Evolutionary conservation across 352 stramenopile species (phyloP).

Genomic region (Nothophytophthora sp.): DNA sequence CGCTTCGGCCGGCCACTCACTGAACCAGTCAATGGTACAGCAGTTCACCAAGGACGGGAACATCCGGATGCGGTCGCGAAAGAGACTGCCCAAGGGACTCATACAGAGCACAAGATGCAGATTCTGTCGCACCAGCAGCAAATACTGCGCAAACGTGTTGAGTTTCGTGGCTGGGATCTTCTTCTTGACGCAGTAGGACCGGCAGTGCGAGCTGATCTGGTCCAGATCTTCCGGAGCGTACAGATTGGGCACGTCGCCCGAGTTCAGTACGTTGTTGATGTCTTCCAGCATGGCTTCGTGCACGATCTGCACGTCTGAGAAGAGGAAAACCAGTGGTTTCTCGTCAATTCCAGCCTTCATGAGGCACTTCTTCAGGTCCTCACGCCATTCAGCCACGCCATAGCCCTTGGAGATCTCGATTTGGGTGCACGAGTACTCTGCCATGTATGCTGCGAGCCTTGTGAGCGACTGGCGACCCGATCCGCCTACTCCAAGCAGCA

Average conservation of each 20-base stretch:
- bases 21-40: constrained; percentile 91
- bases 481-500: constrained; percentile 93
- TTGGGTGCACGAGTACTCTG: constrained; percentile 91
- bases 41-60: constrained; percentile 90
- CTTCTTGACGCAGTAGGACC: constrained; percentile 92
- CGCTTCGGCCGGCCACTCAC: constrained; percentile 83
- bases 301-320: constrained; percentile 95
- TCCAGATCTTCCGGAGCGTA: constrained; percentile 94
- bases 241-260: constrained; percentile 94
- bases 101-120: constrained; percentile 93
- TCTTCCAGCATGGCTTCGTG: constrained; percentile 96
- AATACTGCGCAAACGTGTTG: constrained; percentile 95
- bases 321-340: constrained; percentile 93
- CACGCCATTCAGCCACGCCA: constrained; percentile 91
- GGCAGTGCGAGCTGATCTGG: constrained; percentile 89
- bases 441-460: constrained; percentile 92
- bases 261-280: constrained; percentile 96
- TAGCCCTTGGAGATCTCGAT: constrained; percentile 97
- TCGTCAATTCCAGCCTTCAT: constrained; percentile 94
- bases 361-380: constrained; percentile 93
- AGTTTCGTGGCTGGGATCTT: constrained; percentile 91
- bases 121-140: constrained; percentile 93
- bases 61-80: constrained; percentile 92
- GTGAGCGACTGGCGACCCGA: constrained; percentile 92
- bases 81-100: constrained; percentile 89